These are phyloP conservation scores for Aspergillus awamori DNA, from an alignment of 2,329 filamentous ascomycete genomes.

Conservation along the genomic window DNA sequence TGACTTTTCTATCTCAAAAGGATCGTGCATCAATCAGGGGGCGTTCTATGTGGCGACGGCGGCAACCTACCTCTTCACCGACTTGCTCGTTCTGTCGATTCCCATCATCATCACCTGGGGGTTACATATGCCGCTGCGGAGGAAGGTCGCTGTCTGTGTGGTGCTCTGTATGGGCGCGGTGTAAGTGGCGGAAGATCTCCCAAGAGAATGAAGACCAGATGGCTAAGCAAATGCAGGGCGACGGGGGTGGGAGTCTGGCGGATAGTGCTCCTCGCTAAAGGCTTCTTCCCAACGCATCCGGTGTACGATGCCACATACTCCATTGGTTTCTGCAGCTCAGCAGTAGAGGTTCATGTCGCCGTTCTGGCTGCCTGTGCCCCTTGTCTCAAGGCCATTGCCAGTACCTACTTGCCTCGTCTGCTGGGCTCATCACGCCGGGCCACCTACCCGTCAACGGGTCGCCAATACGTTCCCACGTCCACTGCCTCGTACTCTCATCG, in stretches of 20 bases:
- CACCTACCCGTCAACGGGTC: background rate
- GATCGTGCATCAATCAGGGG: conserved; percentile 33
- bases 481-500: background rate
- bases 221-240: conserved; percentile 22
- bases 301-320: conserved; percentile 26
- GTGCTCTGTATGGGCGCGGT: conserved; percentile 34
- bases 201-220: background rate
- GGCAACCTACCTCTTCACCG: conserved; percentile 35
- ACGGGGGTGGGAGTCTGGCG: conserved; percentile 35
- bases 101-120: conserved; percentile 35
- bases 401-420: background rate
- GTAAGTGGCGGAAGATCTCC: conserved; percentile 18
- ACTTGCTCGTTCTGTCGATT: conserved; percentile 34
- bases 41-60: conserved; percentile 33
- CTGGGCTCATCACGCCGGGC: background rate
- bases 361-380: conserved; percentile 35
- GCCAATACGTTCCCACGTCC: background rate
- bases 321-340: conserved; percentile 34
- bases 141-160: conserved; percentile 34
- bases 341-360: conserved; percentile 34
- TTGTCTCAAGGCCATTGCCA: conserved; percentile 28
- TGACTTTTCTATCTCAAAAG: conserved; percentile 21
- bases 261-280: conserved; percentile 29
- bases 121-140: conserved; percentile 31
- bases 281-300: conserved; percentile 15